Base-by-base conservation (phyloP, 2,329 filamentous ascomycete species). In the Trichoderma atroviride region DNA sequence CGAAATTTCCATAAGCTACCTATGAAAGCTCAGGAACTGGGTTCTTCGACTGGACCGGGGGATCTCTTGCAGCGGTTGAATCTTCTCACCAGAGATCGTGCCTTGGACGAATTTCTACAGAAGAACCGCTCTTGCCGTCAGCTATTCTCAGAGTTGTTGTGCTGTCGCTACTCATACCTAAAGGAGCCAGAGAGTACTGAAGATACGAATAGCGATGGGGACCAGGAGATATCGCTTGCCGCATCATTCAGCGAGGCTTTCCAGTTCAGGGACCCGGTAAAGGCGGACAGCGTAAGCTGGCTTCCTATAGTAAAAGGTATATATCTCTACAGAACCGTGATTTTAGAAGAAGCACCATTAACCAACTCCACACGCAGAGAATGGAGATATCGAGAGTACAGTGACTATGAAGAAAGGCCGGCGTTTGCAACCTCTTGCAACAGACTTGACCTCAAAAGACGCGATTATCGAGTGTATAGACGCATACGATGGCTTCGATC, bases 71-170 rank as follows among this genome's bases (percentile, higher is more conserved):
- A 37, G 5, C 35, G 22, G 1, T 56, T 78, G 61, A 70, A 71
- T 31, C 47, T 43, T 0, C 55, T 74, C 3, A 33, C 76, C 6
- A 40, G 57, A 7, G 37, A 69, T 19, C 60, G 61, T 7, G 35
- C 57, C 1, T 69, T 79, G 0, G 73, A 75, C n/a, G 61, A 47
- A 4, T 74, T 75, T n/a, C 65, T 78, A 16, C 5, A 40, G 1
- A 57, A 69, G 7, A 70, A 74, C 19, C 52, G 64, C 10, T 40
- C 43, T 0, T 71, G 74, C 47, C 70, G 72, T 13, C 19, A 69
- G 7, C 37, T 67, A 33, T 68, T 71, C 11, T 57, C 29, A 19
- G 56, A 71, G 3, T 61, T 79, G 13, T 76, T 77, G 58, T 71
- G 66, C 16, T 58, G 71, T 14, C 69, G 69, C 55, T 72, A 76